Evolutionary conservation across 768 basidiomycete genomes (phyloP), one percentile per base, ranked within the genome.

Genomic region (Coprinopsis sp.): DNA sequence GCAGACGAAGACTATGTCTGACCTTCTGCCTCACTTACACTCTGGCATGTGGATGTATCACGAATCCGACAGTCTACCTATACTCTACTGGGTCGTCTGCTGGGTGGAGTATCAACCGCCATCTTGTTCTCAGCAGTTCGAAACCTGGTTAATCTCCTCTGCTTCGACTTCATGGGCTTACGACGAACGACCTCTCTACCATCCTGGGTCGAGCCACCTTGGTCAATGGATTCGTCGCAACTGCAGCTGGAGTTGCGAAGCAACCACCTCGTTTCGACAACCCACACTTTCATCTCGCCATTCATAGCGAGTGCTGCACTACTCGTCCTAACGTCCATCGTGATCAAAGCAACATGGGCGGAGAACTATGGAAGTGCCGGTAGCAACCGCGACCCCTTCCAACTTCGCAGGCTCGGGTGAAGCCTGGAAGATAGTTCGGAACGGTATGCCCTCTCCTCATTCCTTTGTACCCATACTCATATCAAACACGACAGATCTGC

Each of bases 171-270:
- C 75, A n/a, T 7, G 66, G 72, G 1, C 67, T 88, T 6, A 67
- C 79, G 1, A 70, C 77, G 6, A 62, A 73, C 10, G 81, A 83
- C 38, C 72, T 89, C 6, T 84, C 82, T 25, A 70, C 63, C 18
- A 86, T 87, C 51, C 77, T 89, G 64, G 87, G 87, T 11, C 77
- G 81, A 21, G 85, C 85, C 6, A 83, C 84, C 0, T 72, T 87
- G 10, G 66, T 86, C 28, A 89, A 88, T 48, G 85, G 86, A 1
- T 71, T 87, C 44, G 80, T 86, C 7, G 87, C 87, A 2, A 76
- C 82, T 0, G 67, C 63, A 16, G 82, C 84, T 0, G 87, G 87
- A 0, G 72, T n/a, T 89, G 1, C 62, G 76, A 34, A 79, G 80
- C 62, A 85, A 88, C 62, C 69, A 80, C 44, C 65, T 87, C 11